Percentiles rank a stretch among this genome's conserved stretches.
Evolutionary conservation across 148 eudicot genomes (phyloP).

Genomic region (Cornus controversa): DNA sequence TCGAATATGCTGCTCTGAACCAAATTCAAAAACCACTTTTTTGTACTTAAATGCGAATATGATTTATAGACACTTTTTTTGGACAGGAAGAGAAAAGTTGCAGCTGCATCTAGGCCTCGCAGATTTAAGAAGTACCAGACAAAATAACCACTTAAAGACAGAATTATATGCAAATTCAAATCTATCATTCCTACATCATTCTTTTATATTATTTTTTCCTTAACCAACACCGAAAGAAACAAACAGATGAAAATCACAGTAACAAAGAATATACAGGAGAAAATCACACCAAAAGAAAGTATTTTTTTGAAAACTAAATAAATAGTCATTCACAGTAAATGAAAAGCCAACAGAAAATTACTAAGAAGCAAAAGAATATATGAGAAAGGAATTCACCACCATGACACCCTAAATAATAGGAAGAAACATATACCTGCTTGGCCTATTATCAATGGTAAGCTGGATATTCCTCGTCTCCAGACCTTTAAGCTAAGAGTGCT

Average conservation of each 20-base stretch:
- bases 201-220: too few species aligned
- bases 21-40: constrained; percentile 4
- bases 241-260: constrained; percentile 9
- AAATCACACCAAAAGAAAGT: constrained; percentile 23
- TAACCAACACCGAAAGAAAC: not conserved
- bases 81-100: too few species aligned
- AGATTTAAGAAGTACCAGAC: not conserved
- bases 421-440: constrained; percentile 68
- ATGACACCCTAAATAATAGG: not conserved
- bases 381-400: not conserved
- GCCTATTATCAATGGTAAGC: constrained; percentile 78
- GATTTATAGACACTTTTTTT: not conserved
- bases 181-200: not conserved
- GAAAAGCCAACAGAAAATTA: not conserved
- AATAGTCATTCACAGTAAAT: not conserved
- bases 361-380: not conserved
- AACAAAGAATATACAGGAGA: constrained; percentile 32
- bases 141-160: not conserved
- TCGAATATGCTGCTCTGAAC: not conserved
- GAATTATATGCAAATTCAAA: too few species aligned
- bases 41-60: not conserved
- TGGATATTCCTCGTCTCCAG: constrained; percentile 83
- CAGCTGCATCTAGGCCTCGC: too few species aligned
- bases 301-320: too few species aligned
- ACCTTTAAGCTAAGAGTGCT: constrained; percentile 78